phyloP scores from a whole-genome alignment of 257 asterid species.

The Thymus mandschuricus region DNA sequence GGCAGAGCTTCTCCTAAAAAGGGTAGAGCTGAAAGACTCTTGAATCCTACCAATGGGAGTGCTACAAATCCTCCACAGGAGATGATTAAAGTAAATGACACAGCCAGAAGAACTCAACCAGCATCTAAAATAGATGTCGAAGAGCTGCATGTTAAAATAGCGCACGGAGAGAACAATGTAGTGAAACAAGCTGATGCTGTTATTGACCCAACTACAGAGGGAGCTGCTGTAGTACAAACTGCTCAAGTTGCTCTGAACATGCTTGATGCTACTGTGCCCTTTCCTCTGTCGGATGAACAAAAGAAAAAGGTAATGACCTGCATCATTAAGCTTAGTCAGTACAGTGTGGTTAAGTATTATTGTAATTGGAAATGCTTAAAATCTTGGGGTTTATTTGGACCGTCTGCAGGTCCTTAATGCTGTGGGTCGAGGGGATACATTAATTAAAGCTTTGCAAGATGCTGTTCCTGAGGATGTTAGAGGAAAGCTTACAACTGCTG shows the following conservation, averaged over 20 bases:
- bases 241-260: constrained; percentile 74
- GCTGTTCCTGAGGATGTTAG: constrained; percentile 98
- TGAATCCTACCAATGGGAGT: constrained; percentile 42
- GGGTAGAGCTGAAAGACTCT: constrained; percentile 41
- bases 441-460: constrained; percentile 89
- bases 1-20: constrained; percentile 40
- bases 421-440: constrained; percentile 82
- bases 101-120: constrained; percentile 31
- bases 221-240: constrained; percentile 50
- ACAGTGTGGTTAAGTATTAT: not conserved
- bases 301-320: constrained; percentile 69
- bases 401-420: constrained; percentile 78
- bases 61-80: constrained; percentile 40
- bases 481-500: constrained; percentile 75
- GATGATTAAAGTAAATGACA: constrained; percentile 39
- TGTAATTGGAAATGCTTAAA: constrained; percentile 20
- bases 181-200: constrained; percentile 36
- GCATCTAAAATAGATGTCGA: constrained; percentile 40
- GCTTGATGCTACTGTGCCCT: constrained; percentile 86
- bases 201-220: constrained; percentile 45
- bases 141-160: constrained; percentile 31
- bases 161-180: constrained; percentile 35
- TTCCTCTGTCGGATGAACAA: constrained; percentile 75
- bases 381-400: constrained; percentile 22
- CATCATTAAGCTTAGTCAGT: constrained; percentile 23